Evolutionary conservation across 345 rosid genomes (phyloP), one percentile per base, ranked within the genome.

Genomic region (Aegle marmelos): DNA sequence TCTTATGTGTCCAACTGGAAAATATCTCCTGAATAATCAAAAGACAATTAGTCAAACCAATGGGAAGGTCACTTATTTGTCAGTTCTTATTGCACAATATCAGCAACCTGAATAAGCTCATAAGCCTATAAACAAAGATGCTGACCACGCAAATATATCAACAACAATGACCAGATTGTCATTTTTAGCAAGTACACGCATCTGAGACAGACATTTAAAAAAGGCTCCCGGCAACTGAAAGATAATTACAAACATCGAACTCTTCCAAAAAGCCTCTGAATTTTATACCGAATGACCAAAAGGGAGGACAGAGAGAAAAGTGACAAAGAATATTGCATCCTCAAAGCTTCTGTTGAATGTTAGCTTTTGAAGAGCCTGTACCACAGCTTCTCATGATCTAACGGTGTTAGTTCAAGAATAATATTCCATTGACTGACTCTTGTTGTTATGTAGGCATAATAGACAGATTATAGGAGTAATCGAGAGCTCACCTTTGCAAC

Each of bases 1-100:
- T 92, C 83, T 94, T 91, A 81, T 90, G 93, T 2, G 81, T 86
- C 91, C 92, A 85, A 73, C 97, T 94, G 48, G 97, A 84, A 61
- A 82, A 92, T 11, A 94, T 91, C 79, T 92, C 97, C 93, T 94
- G 91, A 65, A 87, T 24, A 68, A 62, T 58, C 16, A 56, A 69
- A 72, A 57, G 33, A 34, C 45, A 77, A 70, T 33, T 22, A 36
- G 60, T 65, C 25, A 28, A 31, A 28, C 22, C 54, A 50, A 33
- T 30, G 36, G 28, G n/a, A 41, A 6, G 16, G 59, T 72, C 21
- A 36, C 37, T 62, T 57, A 21, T 45, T 24, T 39, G 72, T 58
- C 27, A 62, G 2, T 62, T 62, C 67, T 62, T 17, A 16, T 28
- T 4, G 7, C 13, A 30, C 36, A 27, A 6, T 28, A 16, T 62